Evolutionary conservation across 225 moss, liverwort and hornwort genomes (phyloP), one percentile per base, ranked within the genome.

Genomic region (Antitrichia curtipendula): DNA sequence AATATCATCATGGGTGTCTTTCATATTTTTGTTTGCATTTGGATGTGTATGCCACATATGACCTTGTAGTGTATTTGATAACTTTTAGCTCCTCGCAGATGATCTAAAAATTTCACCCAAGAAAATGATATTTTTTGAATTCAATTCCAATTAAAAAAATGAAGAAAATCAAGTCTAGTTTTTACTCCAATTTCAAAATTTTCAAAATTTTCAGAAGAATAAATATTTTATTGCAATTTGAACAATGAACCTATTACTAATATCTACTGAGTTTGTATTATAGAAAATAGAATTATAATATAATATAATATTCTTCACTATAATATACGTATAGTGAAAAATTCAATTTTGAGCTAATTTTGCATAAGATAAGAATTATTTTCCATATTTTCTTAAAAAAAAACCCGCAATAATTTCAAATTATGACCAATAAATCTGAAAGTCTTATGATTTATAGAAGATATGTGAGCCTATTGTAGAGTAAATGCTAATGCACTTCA

Each of bases 11-110:
- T 12, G 7, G 7, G 22, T 6, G 38, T 8, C 40, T 68, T 68
- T 23, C 1, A 23, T 40, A 40, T 38, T n/a, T n/a, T n/a, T n/a
- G n/a, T 68, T 68, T 68, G 23, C 22, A 68, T 68, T 68, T 68
- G 38, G 4, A 64, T 64, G 18, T 31, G 1, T 21, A 1, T 11
- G 5, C 13, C 24, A 24, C 8, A 1, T 0, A 69, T 24, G 40
- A 13, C 23, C 8, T 40, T 69, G 24, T 69, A 69, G 13, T 40
- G 8, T 8, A 41, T 40, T 13, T 40, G 40, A 13, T 3, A 69
- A 23, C 6, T 24, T 69, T 13, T 40, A 40, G 4, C 7, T 13
- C 13, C 2, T 24, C 4, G 13, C 40, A 69, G 2, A 22, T 40
- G 0, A 23, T 36, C 0, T 69, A n/a, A n/a, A 0, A 69, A 69